A percentile compares a stretch with the other conserved stretches of the same genome.
Evolutionary conservation across 2,329 filamentous ascomycete species (phyloP).

Genomic region (Metarhizium anisopliae): DNA sequence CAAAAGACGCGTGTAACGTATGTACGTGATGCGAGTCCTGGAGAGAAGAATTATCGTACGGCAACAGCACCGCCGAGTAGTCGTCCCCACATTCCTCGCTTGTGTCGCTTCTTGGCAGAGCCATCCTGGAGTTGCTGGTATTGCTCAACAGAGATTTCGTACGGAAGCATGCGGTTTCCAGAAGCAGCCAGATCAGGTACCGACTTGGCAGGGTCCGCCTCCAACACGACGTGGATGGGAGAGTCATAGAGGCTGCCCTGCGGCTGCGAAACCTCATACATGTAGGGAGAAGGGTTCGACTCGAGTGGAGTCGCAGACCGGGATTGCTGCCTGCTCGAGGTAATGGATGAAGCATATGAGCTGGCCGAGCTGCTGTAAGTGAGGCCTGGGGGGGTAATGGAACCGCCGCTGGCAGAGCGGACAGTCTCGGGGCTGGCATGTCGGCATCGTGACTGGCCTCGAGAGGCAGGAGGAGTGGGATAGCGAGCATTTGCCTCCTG

Average conservation of each 20-base stretch:
- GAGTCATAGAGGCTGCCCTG: conserved; percentile 39
- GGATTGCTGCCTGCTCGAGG: conserved; percentile 39
- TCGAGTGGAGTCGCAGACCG: conserved; percentile 44
- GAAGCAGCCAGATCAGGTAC: conserved; percentile 13
- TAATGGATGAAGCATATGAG: conserved; percentile 39
- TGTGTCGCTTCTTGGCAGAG: conserved; percentile 38
- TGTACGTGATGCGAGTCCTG: background rate
- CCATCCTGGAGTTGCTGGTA: conserved; percentile 40
- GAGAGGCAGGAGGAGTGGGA: conserved; percentile 37
- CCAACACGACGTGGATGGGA: conserved; percentile 36
- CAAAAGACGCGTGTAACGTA: too few species aligned
- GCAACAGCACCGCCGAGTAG: conserved; percentile 38
- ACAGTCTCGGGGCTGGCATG: conserved; percentile 31
- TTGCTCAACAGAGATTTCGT: conserved; percentile 46
- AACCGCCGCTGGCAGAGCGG: conserved; percentile 28
- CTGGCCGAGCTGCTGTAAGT: conserved; percentile 40
- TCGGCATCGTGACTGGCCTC: conserved; percentile 32
- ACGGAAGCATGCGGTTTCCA: conserved; percentile 35
- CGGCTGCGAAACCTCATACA: conserved; percentile 21
- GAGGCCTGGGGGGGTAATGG: conserved; percentile 37
- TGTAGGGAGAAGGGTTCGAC: conserved; percentile 33
- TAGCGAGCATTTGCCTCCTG: conserved; percentile 30
- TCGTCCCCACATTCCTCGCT: conserved; percentile 44
- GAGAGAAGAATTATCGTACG: conserved; percentile 20
- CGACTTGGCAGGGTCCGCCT: conserved; percentile 29